Evolutionary conservation across 352 stramenopile genomes (phyloP).

Genomic region (Phytophthora pluvialis): DNA sequence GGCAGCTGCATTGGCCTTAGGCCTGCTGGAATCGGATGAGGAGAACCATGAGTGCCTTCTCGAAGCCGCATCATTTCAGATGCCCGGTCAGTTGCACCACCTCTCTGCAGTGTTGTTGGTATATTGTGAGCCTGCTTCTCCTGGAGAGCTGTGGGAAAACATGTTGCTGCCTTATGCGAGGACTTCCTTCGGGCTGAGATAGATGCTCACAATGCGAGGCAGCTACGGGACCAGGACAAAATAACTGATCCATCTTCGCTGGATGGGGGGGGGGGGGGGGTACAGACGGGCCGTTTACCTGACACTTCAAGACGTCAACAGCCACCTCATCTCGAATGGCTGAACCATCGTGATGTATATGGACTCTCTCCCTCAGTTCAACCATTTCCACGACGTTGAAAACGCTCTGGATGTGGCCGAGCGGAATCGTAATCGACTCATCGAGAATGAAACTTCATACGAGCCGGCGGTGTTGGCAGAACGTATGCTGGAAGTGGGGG

Average conservation of each 20-base stretch:
- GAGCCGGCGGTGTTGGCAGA: no score
- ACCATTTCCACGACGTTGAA: no score
- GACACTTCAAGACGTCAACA: no score
- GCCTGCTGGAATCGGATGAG: conserved; percentile 1
- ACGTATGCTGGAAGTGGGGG: no score
- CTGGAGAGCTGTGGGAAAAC: neutral
- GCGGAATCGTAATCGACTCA: no score
- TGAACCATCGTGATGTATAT: no score
- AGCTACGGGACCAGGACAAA: neutral
- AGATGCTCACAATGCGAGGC: neutral
- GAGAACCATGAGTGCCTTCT: conserved; percentile 8
- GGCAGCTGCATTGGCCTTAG: neutral
- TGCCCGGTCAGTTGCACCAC: conserved; percentile 3
- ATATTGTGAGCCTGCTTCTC: neutral
- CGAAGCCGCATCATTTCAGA: conserved; percentile 6
- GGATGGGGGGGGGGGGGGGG: no score
- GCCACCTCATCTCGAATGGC: no score
- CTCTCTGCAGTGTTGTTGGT: conserved; percentile 14
- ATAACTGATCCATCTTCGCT: neutral
- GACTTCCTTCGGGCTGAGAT: neutral
- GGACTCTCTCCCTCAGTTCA: no score
- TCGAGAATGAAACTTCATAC: no score
- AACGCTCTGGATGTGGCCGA: no score
- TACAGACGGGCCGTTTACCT: no score
- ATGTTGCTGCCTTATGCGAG: neutral